Conservation (phyloP, 1,139 yeast species). For the Yamadazyma blattariae region DNA sequence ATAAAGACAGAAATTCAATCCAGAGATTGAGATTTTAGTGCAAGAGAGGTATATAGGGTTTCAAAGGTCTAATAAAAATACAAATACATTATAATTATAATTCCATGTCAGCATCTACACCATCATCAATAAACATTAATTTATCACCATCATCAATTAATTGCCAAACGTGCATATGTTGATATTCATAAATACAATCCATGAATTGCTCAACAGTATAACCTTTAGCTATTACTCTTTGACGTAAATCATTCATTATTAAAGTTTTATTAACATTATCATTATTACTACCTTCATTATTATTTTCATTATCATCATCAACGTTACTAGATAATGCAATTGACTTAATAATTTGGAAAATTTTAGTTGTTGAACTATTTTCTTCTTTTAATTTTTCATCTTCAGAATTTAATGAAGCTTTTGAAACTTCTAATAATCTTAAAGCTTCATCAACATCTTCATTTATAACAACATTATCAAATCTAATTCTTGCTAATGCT, state of each 20-base stretch:
- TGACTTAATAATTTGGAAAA: slow-evolving; percentile 57
- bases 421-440: slow-evolving; percentile 80
- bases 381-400: slow-evolving; percentile 51
- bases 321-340: slow-evolving; percentile 28
- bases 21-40: no score
- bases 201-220: slow-evolving; percentile 77
- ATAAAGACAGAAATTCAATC: no score
- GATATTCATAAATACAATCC: slow-evolving; percentile 74
- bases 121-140: slow-evolving; percentile 38
- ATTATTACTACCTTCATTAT: no score
- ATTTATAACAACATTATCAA: slow-evolving; percentile 63
- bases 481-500: slow-evolving; percentile 88
- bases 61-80: no score
- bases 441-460: slow-evolving; percentile 96
- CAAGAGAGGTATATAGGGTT: no score
- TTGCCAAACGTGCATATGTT: slow-evolving; percentile 74
- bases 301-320: neutral
- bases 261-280: slow-evolving; percentile 38
- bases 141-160: slow-evolving; percentile 63
- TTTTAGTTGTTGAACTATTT: slow-evolving; percentile 52
- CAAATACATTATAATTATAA: slow-evolving; percentile 3
- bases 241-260: slow-evolving; percentile 58
- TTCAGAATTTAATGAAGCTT: slow-evolving; percentile 68
- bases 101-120: slow-evolving; percentile 8
- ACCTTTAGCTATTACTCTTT: slow-evolving; percentile 78